These are phyloP conservation scores for Microdochium bolleyi DNA, from an alignment of 2,329 filamentous ascomycete species.

Conservation along the genomic window DNA sequence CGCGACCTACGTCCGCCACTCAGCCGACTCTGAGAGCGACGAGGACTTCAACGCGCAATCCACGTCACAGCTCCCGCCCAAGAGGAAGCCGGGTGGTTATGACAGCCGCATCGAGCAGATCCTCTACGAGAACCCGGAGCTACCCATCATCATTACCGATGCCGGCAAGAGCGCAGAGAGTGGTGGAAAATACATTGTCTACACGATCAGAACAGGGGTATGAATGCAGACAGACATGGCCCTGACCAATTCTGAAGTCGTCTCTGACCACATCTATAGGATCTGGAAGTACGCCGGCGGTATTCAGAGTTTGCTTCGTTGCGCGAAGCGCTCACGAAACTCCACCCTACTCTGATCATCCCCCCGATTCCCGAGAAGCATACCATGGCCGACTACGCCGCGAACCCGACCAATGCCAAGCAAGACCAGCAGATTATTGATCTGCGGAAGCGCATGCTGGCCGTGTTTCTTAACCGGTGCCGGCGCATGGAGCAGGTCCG, in stretches of 20 bases:
- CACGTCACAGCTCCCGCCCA: slow-evolving; percentile 38
- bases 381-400: slow-evolving; percentile 96
- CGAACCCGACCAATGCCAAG: slow-evolving; percentile 95
- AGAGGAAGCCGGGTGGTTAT: slow-evolving; percentile 76
- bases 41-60: slow-evolving; percentile 34
- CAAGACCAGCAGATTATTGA: slow-evolving; percentile 97
- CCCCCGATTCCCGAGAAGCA: slow-evolving; percentile 98
- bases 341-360: slow-evolving; percentile 92
- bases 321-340: slow-evolving; percentile 76
- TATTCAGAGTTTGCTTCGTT: slow-evolving; percentile 97
- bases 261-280: slow-evolving; percentile 43
- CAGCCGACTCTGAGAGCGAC: slow-evolving; percentile 36
- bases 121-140: slow-evolving; percentile 85
- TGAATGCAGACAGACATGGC: slow-evolving; percentile 14
- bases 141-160: slow-evolving; percentile 86
- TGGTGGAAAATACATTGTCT: slow-evolving; percentile 89
- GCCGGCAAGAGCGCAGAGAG: slow-evolving; percentile 93
- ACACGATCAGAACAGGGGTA: slow-evolving; percentile 93
- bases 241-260: background rate
- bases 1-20: slow-evolving; percentile 18
- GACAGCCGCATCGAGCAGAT: slow-evolving; percentile 96
- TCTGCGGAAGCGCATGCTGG: slow-evolving; percentile 90
- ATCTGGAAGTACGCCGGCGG: slow-evolving; percentile 86
- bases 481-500: slow-evolving; percentile 85
- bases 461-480: slow-evolving; percentile 91